phyloP scores from a whole-genome alignment of 768 basidiomycete species.

The Lyophyllum atratum region DNA sequence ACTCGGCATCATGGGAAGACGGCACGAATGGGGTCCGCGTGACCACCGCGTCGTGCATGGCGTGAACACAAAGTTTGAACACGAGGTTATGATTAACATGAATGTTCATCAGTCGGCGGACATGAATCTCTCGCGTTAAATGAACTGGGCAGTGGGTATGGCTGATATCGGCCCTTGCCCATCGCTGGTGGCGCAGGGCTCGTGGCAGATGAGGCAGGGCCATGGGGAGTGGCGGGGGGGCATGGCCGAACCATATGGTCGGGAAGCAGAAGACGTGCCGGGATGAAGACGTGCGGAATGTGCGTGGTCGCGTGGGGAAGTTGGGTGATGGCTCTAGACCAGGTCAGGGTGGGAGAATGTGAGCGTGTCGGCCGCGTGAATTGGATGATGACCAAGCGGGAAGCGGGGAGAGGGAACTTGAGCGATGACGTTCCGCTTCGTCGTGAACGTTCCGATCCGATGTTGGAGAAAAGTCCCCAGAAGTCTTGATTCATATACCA shows the following conservation, averaged over 20 bases:
- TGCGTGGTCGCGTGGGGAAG: background rate
- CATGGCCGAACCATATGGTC: conserved; percentile 1
- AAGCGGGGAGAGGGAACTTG: background rate
- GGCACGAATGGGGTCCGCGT: background rate
- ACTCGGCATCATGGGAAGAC: conserved; percentile 1
- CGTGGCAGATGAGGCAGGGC: background rate
- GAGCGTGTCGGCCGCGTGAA: background rate
- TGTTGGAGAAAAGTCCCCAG: background rate
- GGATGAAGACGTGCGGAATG: background rate
- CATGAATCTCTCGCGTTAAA: background rate
- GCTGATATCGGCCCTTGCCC: conserved; percentile 3
- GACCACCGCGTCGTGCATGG: conserved; percentile 1
- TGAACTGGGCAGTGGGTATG: conserved; percentile 12
- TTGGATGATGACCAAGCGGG: background rate
- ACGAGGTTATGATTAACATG: background rate
- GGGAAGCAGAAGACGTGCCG: background rate
- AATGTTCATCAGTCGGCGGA: conserved; percentile 9
- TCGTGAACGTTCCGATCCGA: background rate
- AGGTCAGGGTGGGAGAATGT: background rate
- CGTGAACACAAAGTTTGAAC: conserved; percentile 1
- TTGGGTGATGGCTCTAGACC: background rate
- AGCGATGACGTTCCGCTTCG: background rate
- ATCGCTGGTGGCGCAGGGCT: conserved; percentile 13
- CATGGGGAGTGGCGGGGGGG: conserved; percentile 1
- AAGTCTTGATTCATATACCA: background rate